phyloP scores from a whole-genome alignment of 1,139 yeast species.

The Blastobotrys arbuscula region DNA sequence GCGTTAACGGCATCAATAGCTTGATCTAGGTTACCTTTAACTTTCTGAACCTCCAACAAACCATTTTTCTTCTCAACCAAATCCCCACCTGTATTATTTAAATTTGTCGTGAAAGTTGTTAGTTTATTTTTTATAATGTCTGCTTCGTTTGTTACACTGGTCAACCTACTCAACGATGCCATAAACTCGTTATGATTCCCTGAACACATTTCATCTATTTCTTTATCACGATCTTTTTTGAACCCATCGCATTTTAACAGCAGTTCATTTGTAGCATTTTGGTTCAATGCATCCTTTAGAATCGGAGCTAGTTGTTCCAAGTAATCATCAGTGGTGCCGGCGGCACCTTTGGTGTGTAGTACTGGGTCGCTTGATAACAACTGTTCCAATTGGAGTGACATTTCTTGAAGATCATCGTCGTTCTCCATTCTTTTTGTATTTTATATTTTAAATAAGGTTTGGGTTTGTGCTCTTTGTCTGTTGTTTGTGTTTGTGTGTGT shows the following conservation, averaged over 20 bases:
- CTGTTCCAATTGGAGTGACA: conserved; percentile 29
- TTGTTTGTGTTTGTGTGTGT: neutral
- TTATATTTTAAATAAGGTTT: neutral
- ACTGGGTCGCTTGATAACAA: conserved; percentile 29
- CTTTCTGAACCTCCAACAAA: conserved; percentile 28
- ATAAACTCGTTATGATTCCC: conserved; percentile 51
- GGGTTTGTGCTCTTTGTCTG: neutral
- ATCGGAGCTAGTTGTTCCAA: conserved; percentile 77
- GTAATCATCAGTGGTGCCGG: conserved; percentile 54
- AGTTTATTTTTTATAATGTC: conserved; percentile 49
- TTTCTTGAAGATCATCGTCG: conserved; percentile 19
- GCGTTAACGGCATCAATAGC: conserved; percentile 38
- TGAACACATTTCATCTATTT: conserved; percentile 56
- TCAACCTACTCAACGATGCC: conserved; percentile 52
- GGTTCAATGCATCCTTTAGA: conserved; percentile 59
- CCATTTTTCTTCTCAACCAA: conserved; percentile 45
- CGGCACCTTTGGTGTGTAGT: conserved; percentile 19
- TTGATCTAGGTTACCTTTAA: conserved; percentile 31
- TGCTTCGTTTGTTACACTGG: conserved; percentile 51
- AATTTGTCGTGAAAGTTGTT: conserved; percentile 44
- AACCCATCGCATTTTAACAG: conserved; percentile 52
- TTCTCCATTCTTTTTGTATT: conserved; percentile 7
- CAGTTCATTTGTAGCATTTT: conserved; percentile 52
- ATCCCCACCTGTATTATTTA: conserved; percentile 59
- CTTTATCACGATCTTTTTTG: conserved; percentile 56